These are phyloP conservation scores for Pelagophyceae sp. DNA, from an alignment of 352 stramenopile genomes.

Conservation along the genomic window DNA sequence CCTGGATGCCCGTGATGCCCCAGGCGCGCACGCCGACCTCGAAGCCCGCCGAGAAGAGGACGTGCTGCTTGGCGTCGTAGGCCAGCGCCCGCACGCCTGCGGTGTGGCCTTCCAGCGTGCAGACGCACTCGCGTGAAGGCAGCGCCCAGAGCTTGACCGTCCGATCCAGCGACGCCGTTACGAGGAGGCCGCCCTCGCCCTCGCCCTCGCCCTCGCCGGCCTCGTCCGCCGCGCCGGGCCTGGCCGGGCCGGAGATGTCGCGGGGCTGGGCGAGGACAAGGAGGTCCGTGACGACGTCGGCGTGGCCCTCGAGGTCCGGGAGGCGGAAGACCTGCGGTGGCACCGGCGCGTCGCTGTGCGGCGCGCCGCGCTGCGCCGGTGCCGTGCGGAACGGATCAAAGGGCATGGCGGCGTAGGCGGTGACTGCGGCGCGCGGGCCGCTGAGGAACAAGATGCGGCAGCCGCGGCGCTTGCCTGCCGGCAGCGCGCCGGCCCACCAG, in stretches of 20 bases:
- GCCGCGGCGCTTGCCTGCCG: background rate
- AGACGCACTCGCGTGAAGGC: conserved; percentile 4
- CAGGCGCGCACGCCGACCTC: conserved; percentile 27
- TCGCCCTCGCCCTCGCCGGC: background rate
- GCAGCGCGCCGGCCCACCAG: conserved; percentile 8
- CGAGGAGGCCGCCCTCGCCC: conserved; percentile 10
- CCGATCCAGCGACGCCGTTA: conserved; percentile 27
- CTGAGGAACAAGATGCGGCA: background rate
- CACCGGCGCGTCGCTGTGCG: background rate
- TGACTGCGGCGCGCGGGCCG: background rate
- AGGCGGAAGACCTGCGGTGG: background rate
- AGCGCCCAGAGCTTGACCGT: conserved; percentile 31
- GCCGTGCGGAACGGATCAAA: background rate
- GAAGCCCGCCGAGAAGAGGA: conserved; percentile 30
- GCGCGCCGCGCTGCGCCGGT: background rate
- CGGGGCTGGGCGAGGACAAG: conserved; percentile 15
- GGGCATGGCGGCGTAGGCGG: background rate
- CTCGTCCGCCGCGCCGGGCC: background rate
- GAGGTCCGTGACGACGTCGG: conserved; percentile 20
- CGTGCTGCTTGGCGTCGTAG: conserved; percentile 21
- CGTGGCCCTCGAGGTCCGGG: background rate
- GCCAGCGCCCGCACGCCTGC: conserved; percentile 25
- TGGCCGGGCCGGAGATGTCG: background rate
- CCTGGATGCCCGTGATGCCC: conserved; percentile 26
- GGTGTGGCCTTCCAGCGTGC: conserved; percentile 26